These are phyloP conservation scores for Hypoxylon cercidicola DNA, from an alignment of 495 filamentous ascomycete genomes.

Conservation along the genomic window DNA sequence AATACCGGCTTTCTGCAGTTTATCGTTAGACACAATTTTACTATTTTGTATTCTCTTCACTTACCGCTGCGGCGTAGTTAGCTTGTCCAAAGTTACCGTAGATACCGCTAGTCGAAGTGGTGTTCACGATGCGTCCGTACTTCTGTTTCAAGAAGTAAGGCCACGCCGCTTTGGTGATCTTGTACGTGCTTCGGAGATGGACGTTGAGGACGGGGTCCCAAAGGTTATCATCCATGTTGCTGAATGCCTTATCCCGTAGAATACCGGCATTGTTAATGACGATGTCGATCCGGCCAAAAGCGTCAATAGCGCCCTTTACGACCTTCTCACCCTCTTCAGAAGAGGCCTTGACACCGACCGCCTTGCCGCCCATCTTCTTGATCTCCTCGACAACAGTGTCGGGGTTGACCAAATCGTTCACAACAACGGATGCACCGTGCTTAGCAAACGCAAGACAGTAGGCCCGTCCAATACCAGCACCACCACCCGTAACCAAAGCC, in stretches of 20 bases:
- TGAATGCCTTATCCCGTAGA: slow-evolving; percentile 96
- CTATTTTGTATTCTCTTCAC: slow-evolving; percentile 37
- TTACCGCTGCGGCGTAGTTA: slow-evolving; percentile 92
- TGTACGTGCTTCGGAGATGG: slow-evolving; percentile 94
- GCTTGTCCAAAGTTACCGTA: slow-evolving; percentile 99
- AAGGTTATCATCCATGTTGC: slow-evolving; percentile 93
- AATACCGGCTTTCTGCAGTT: slow-evolving; percentile 82
- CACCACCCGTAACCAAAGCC: slow-evolving; percentile 91
- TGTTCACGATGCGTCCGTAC: slow-evolving; percentile 97
- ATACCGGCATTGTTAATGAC: slow-evolving; percentile 98
- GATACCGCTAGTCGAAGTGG: slow-evolving; percentile 94
- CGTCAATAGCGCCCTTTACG: slow-evolving; percentile 91
- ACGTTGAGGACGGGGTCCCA: slow-evolving; percentile 95
- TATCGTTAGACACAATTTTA: slow-evolving; percentile 33
- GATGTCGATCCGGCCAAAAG: slow-evolving; percentile 93
- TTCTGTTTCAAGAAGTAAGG: slow-evolving; percentile 98
- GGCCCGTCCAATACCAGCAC: slow-evolving; percentile 89
- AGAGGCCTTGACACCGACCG: slow-evolving; percentile 91
- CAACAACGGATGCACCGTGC: slow-evolving; percentile 87
- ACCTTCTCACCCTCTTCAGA: slow-evolving; percentile 94
- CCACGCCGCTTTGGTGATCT: slow-evolving; percentile 97
- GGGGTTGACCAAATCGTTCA: slow-evolving; percentile 96
- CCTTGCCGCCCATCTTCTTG: slow-evolving; percentile 86
- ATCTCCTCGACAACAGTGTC: slow-evolving; percentile 93
- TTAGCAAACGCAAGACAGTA: slow-evolving; percentile 94